A percentile compares a stretch with the other conserved stretches of the same genome.
Conservation (phyloP, 768 basidiomycete genomes). For the Xerocomellus dryophilus region DNA sequence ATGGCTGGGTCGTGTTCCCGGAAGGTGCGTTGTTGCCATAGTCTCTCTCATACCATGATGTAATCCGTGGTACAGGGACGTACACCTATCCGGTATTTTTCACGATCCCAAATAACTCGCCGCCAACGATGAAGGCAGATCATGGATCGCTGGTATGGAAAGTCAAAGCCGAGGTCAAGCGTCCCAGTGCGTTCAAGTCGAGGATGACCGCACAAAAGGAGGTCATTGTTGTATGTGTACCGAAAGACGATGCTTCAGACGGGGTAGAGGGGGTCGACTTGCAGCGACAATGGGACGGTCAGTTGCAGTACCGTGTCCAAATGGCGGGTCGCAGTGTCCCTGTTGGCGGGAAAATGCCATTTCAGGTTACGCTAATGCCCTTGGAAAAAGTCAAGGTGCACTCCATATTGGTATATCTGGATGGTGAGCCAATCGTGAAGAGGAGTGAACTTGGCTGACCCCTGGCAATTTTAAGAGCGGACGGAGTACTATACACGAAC, state of each 20-base stretch:
- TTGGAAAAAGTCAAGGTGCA: slow-evolving; percentile 80
- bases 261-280: slow-evolving; percentile 78
- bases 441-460: not conserved
- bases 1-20: slow-evolving; percentile 84
- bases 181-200: slow-evolving; percentile 73
- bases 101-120: slow-evolving; percentile 72
- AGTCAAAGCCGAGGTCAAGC: slow-evolving; percentile 77
- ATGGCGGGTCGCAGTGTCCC: slow-evolving; percentile 74
- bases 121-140: slow-evolving; percentile 71
- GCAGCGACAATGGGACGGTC: slow-evolving; percentile 87
- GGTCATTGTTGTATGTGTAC: slow-evolving; percentile 70
- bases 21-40: slow-evolving; percentile 52
- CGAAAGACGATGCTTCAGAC: slow-evolving; percentile 47
- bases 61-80: slow-evolving; percentile 62
- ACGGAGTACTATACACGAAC: slow-evolving; percentile 76
- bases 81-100: slow-evolving; percentile 96
- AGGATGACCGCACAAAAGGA: slow-evolving; percentile 70
- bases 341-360: slow-evolving; percentile 77
- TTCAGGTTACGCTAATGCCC: slow-evolving; percentile 80
- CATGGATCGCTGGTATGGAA: slow-evolving; percentile 78
- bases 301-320: slow-evolving; percentile 77
- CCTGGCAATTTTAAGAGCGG: slow-evolving; percentile 51
- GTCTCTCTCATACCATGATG: slow-evolving; percentile 32
- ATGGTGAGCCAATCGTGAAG: slow-evolving; percentile 58
- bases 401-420: slow-evolving; percentile 66